Percentiles rank a stretch among this genome's conserved stretches.
phyloP scores from a whole-genome alignment of 2,329 filamentous ascomycete species.

The Exophiala calicioides region DNA sequence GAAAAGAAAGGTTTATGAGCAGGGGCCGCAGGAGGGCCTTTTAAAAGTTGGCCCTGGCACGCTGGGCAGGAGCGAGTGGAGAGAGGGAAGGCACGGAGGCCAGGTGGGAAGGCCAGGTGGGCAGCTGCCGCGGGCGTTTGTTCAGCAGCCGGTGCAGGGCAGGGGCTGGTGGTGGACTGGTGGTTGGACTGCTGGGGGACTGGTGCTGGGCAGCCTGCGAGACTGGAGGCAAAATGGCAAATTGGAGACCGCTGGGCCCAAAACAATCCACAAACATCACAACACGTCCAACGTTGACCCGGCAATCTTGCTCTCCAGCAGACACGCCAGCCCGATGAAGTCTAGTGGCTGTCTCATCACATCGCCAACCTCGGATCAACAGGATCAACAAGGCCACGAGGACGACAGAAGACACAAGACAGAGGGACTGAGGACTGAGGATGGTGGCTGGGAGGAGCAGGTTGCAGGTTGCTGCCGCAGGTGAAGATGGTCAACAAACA shows the following conservation, averaged over 20 bases:
- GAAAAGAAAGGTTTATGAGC: no score
- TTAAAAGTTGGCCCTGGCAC: no score
- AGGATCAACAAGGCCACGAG: not conserved
- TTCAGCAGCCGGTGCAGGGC: no score
- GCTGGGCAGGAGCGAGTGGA: no score
- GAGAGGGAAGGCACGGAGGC: no score
- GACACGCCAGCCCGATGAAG: constrained; percentile 7
- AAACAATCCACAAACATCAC: constrained; percentile 10
- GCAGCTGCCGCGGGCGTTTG: no score
- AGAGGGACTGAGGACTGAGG: no score
- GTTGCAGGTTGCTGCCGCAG: not conserved
- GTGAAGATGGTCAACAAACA: not conserved
- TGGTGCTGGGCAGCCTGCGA: not conserved
- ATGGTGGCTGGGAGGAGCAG: no score
- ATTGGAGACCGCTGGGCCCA: not conserved
- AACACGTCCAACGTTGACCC: constrained; percentile 2
- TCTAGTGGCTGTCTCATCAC: not conserved
- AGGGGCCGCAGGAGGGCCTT: no score
- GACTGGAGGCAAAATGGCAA: constrained; percentile 1
- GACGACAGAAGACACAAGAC: not conserved
- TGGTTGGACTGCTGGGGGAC: not conserved
- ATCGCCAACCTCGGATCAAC: not conserved
- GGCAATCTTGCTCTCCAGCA: constrained; percentile 1
- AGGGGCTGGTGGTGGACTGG: no score
- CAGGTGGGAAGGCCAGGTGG: no score